phyloP scores from a whole-genome alignment of 345 rosid genomes.

The Gossypium australe region DNA sequence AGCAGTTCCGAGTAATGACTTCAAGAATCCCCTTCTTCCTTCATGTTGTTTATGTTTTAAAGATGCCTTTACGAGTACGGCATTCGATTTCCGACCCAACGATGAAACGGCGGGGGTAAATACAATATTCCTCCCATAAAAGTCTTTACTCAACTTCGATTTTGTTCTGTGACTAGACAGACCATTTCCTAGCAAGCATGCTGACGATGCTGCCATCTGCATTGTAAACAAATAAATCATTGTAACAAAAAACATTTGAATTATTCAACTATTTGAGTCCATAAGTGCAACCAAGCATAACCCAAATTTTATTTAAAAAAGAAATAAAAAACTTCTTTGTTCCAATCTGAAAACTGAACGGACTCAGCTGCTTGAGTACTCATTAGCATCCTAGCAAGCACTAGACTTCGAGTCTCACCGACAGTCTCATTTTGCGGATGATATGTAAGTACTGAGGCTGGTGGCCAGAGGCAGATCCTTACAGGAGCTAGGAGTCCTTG shows the following conservation, averaged over 20 bases:
- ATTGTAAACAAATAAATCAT: neutral
- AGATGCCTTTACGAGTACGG: constrained; percentile 44
- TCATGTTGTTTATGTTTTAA: constrained; percentile 40
- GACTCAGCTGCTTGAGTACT: neutral
- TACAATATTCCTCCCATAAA: constrained; percentile 5
- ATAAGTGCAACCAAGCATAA: neutral
- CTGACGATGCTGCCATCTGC: constrained; percentile 8
- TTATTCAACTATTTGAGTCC: neutral
- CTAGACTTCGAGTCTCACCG: too few species aligned
- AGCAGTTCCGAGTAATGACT: constrained; percentile 56
- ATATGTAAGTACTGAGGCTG: too few species aligned
- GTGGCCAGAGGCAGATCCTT: too few species aligned
- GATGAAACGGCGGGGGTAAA: constrained; percentile 31
- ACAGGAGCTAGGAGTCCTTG: too few species aligned
- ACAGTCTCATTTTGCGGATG: too few species aligned
- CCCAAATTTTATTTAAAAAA: neutral
- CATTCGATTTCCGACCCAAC: constrained; percentile 32
- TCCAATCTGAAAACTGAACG: neutral
- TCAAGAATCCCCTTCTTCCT: constrained; percentile 73
- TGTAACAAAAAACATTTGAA: neutral
- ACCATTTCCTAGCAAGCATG: constrained; percentile 8
- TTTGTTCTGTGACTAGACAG: neutral
- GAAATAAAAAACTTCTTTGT: neutral
- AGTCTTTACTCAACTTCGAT: neutral
- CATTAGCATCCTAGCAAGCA: too few species aligned